Evolutionary conservation across 2,329 filamentous ascomycete genomes (phyloP).

Genomic region (Dactylellina drechsleri): DNA sequence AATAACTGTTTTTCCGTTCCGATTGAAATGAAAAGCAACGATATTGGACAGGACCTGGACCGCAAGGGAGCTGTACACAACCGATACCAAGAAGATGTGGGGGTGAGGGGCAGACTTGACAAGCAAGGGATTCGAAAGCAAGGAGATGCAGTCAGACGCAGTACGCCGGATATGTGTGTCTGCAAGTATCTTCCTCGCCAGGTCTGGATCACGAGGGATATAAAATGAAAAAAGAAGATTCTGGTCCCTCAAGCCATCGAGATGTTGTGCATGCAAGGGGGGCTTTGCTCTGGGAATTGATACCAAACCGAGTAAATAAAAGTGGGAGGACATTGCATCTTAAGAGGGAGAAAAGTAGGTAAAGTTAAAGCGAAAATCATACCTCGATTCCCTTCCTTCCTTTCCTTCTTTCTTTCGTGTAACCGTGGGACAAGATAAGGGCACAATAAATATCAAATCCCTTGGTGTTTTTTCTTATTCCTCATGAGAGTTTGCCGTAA

Average conservation of each 20-base stretch:
- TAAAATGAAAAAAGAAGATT: neutral
- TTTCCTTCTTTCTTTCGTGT: slow-evolving; percentile 21
- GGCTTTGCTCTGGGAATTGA: slow-evolving; percentile 14
- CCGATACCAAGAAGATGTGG: no score
- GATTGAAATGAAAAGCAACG: slow-evolving; percentile 1
- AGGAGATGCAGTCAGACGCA: neutral
- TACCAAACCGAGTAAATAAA: no score
- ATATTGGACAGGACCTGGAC: neutral
- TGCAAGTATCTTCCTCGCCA: neutral
- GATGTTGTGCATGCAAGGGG: slow-evolving; percentile 28
- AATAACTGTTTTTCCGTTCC: slow-evolving; percentile 55
- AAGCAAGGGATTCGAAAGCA: neutral
- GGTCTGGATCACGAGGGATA: neutral
- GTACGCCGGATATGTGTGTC: slow-evolving; percentile 15
- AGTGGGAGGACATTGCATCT: no score
- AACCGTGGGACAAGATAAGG: slow-evolving; percentile 52
- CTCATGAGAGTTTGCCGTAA: no score
- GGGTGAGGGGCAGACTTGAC: neutral
- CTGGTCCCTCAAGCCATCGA: neutral
- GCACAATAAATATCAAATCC: neutral
- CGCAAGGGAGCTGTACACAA: neutral
- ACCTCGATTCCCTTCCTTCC: neutral
- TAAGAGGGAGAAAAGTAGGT: slow-evolving; percentile 26
- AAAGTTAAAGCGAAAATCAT: slow-evolving; percentile 37
- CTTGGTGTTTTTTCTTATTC: slow-evolving; percentile 1